A percentile compares a stretch with the other conserved stretches of the same genome.
Conservation (phyloP, 2,329 filamentous ascomycete genomes). For the Fusarium sp. region DNA sequence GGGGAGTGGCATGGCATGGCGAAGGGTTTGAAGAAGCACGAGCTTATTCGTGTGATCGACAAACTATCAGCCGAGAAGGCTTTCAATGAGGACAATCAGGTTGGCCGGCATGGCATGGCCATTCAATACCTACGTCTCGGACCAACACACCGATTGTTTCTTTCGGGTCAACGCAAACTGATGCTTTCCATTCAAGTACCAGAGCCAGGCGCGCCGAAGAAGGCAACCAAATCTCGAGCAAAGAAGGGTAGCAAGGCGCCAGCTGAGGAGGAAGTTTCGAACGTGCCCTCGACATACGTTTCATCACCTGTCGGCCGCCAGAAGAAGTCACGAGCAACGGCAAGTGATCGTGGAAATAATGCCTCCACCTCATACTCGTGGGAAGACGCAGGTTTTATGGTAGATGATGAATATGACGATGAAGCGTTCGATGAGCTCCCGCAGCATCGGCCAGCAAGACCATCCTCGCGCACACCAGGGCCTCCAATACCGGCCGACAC, state of each 20-base stretch:
- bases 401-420: constrained; percentile 52
- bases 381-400: constrained; percentile 60
- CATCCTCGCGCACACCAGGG: constrained; percentile 54
- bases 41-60: constrained; percentile 87
- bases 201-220: constrained; percentile 48
- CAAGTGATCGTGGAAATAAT: constrained; percentile 53
- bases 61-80: constrained; percentile 79
- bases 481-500: constrained; percentile 70
- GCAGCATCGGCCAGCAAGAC: constrained; percentile 53
- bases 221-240: constrained; percentile 48
- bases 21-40: constrained; percentile 75
- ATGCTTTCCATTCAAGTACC: constrained; percentile 57
- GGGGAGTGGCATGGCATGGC: constrained; percentile 75
- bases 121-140: constrained; percentile 75
- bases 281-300: constrained; percentile 60
- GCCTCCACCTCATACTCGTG: constrained; percentile 57
- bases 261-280: constrained; percentile 54
- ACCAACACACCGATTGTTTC: constrained; percentile 56
- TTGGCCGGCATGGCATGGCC: constrained; percentile 70
- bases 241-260: constrained; percentile 55
- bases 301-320: constrained; percentile 63
- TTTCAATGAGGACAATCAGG: constrained; percentile 74
- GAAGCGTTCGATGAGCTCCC: constrained; percentile 62
- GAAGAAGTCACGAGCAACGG: constrained; percentile 42
- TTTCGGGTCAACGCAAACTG: constrained; percentile 59